phyloP scores from a whole-genome alignment of 2,329 filamentous ascomycete species.

The Colletotrichum chlorophyti region DNA sequence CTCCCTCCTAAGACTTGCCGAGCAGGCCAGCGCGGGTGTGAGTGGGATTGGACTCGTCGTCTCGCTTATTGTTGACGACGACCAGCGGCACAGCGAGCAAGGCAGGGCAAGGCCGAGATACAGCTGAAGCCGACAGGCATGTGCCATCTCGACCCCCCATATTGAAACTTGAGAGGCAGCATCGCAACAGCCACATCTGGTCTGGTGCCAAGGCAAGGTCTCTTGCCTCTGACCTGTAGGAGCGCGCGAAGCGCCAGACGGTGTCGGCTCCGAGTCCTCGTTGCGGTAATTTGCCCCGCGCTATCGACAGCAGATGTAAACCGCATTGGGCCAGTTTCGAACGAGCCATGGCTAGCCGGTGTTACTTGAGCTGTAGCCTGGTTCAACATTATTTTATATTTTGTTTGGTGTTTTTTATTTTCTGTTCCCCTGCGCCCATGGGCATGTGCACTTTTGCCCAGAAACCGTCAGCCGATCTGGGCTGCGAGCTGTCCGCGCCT shows the following conservation, averaged over 20 bases:
- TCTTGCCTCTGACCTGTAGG: conserved; percentile 5
- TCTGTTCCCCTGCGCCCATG: no score
- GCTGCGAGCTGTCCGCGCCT: background rate
- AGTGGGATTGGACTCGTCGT: background rate
- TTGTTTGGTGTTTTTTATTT: background rate
- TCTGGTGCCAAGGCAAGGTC: conserved; percentile 19
- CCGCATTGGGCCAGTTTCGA: conserved; percentile 2
- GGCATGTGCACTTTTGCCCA: background rate
- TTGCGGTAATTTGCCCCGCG: conserved; percentile 29
- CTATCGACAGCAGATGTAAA: conserved; percentile 23
- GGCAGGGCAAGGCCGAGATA: background rate
- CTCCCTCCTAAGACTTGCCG: conserved; percentile 17
- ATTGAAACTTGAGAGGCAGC: conserved; percentile 4
- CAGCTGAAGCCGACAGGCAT: conserved; percentile 12
- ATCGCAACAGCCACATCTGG: conserved; percentile 18
- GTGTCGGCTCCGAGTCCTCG: conserved; percentile 21
- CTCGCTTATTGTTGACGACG: conserved; percentile 6
- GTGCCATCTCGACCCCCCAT: conserved; percentile 1
- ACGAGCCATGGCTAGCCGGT: conserved; percentile 4
- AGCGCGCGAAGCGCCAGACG: conserved; percentile 17
- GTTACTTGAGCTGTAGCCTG: conserved; percentile 6
- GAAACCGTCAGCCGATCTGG: conserved; percentile 2
- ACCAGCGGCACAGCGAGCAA: conserved; percentile 8
- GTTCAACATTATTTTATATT: background rate
- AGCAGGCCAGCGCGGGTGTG: background rate